phyloP scores from a whole-genome alignment of 306 rosid genomes.

The Oemleria cerasiformis region DNA sequence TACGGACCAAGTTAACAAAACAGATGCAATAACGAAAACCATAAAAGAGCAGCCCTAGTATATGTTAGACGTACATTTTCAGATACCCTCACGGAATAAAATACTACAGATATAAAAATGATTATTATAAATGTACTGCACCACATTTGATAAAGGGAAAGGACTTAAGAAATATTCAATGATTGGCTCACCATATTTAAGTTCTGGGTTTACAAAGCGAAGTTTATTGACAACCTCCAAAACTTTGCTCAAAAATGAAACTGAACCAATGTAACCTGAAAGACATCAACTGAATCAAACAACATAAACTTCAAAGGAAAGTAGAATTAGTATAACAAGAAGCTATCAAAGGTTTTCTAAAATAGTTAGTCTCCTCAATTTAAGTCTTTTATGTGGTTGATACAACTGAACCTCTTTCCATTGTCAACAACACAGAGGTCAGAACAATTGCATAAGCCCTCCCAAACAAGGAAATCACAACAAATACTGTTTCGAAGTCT shows the following conservation, averaged over 20 bases:
- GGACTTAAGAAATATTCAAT: background rate
- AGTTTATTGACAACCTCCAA: slow-evolving; percentile 73
- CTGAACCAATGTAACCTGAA: slow-evolving; percentile 83
- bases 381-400: background rate
- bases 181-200: slow-evolving; percentile 52
- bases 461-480: background rate
- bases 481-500: background rate
- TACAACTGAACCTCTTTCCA: background rate
- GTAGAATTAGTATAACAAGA: background rate
- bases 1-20: background rate
- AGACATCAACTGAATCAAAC: slow-evolving; percentile 10
- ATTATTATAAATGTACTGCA: background rate
- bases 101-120: background rate
- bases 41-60: background rate
- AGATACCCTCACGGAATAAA: background rate
- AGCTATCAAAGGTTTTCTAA: background rate
- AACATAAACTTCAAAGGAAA: slow-evolving; percentile 6
- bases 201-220: slow-evolving; percentile 65
- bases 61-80: background rate
- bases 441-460: background rate
- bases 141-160: background rate
- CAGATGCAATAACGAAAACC: background rate
- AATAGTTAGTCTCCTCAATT: background rate
- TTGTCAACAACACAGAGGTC: slow-evolving; percentile 2
- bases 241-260: slow-evolving; percentile 66